A percentile compares a stretch with the other conserved stretches of the same genome.
phyloP scores from a whole-genome alignment of 2,329 filamentous ascomycete genomes.

The Aspergillus sp. region DNA sequence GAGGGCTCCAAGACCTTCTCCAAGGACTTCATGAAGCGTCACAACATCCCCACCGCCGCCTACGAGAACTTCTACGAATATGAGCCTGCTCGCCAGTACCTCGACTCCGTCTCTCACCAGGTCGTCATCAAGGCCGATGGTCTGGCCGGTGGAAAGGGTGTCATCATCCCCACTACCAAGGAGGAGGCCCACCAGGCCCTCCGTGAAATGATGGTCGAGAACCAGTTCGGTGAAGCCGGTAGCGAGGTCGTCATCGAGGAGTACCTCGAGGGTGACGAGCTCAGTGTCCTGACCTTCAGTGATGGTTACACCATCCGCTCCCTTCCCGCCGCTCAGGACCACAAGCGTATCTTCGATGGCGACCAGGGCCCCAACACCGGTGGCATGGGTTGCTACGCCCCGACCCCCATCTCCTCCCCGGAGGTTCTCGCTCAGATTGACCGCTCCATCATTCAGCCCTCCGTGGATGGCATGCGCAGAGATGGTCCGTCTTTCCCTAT shows the following conservation, averaged over 20 bases:
- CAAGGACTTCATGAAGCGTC: conserved; percentile 95
- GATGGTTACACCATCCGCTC: conserved; percentile 84
- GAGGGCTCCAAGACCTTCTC: conserved; percentile 97
- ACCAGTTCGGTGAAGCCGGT: conserved; percentile 82
- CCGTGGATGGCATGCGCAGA: conserved; percentile 80
- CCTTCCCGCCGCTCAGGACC: conserved; percentile 89
- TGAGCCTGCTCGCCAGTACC: conserved; percentile 70
- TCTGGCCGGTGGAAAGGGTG: conserved; percentile 91
- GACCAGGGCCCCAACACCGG: conserved; percentile 92
- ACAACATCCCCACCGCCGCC: conserved; percentile 84
- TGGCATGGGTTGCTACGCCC: conserved; percentile 96
- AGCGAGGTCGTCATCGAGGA: conserved; percentile 95
- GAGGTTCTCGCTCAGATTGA: conserved; percentile 78
- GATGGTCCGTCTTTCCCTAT: conserved; percentile 69
- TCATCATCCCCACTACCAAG: conserved; percentile 81
- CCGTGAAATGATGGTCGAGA: conserved; percentile 85
- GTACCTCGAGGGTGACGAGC: conserved; percentile 85
- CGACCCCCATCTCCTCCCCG: conserved; percentile 76
- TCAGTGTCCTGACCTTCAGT: conserved; percentile 87
- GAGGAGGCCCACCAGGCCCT: conserved; percentile 80
- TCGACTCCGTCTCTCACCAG: conserved; percentile 69
- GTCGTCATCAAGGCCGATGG: conserved; percentile 94
- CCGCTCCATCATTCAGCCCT: conserved; percentile 81
- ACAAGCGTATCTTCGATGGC: conserved; percentile 91
- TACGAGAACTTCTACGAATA: conserved; percentile 88